Conservation (phyloP, 1,284 basidiomycete species). For the Cystobasidium sp. region DNA sequence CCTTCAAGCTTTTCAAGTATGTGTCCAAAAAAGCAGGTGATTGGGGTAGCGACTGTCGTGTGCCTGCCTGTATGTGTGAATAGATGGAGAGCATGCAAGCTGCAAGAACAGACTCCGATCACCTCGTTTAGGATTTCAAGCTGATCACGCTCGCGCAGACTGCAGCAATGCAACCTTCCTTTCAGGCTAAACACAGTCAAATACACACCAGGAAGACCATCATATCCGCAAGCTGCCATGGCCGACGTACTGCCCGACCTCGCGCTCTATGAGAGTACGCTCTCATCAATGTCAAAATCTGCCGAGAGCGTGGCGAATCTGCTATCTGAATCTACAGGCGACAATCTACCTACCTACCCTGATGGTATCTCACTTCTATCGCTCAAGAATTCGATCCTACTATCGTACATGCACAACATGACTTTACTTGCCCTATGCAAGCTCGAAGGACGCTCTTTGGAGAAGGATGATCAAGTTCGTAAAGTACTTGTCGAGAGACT, state of each 20-base stretch:
- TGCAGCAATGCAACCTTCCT: background rate
- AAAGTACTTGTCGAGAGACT: constrained; percentile 62
- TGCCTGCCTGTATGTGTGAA: too few species aligned
- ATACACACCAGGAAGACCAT: background rate
- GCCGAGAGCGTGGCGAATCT: constrained; percentile 29
- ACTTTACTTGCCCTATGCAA: constrained; percentile 74
- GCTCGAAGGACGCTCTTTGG: constrained; percentile 65
- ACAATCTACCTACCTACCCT: constrained; percentile 53
- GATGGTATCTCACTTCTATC: constrained; percentile 89
- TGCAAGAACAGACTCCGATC: background rate
- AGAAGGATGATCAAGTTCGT: constrained; percentile 53
- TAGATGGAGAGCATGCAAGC: background rate
- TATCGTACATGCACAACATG: constrained; percentile 78
- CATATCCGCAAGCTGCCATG: constrained; percentile 9
- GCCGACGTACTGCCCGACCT: constrained; percentile 29
- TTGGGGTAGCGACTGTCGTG: too few species aligned
- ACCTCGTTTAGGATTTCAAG: background rate
- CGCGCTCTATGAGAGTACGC: constrained; percentile 30
- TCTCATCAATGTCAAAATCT: constrained; percentile 27
- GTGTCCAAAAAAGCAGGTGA: too few species aligned
- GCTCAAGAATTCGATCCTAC: constrained; percentile 76
- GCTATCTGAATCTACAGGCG: constrained; percentile 26
- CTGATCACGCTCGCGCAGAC: background rate
- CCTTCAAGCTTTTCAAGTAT: too few species aligned
- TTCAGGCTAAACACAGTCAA: background rate